Conservation (phyloP, 352 stramenopile species). For the Globisporangium mamillatum region DNA sequence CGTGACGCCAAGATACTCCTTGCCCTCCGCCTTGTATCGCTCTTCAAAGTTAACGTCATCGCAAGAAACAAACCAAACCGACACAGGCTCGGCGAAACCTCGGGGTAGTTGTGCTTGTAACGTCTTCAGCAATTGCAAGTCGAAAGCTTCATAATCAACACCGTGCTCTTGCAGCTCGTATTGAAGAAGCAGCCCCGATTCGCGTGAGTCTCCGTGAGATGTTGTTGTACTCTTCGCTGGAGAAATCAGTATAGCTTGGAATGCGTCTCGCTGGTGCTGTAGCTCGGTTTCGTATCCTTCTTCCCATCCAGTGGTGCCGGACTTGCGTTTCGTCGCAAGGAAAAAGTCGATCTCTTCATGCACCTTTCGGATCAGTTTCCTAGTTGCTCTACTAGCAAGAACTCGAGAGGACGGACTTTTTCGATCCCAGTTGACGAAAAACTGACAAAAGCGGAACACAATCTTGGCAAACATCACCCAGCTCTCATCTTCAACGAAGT, state of each 20-base stretch:
- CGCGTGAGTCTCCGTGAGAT: background rate
- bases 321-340: background rate
- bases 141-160: background rate
- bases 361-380: background rate
- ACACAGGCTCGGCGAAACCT: background rate
- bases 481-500: background rate
- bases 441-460: background rate
- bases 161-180: background rate
- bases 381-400: background rate
- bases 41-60: constrained; percentile 5
- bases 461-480: background rate
- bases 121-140: background rate
- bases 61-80: background rate
- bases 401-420: background rate
- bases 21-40: background rate
- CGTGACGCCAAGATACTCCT: background rate
- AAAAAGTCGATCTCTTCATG: background rate
- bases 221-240: background rate
- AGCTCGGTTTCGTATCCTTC: background rate
- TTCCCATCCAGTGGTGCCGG: background rate
- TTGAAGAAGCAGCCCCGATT: background rate
- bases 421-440: background rate
- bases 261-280: background rate
- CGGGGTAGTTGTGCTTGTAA: background rate
- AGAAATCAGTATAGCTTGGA: background rate